Evolutionary conservation across 2,329 filamentous ascomycete genomes (phyloP), one percentile per base, ranked within the genome.

Genomic region (Microcyclospora pomicola): DNA sequence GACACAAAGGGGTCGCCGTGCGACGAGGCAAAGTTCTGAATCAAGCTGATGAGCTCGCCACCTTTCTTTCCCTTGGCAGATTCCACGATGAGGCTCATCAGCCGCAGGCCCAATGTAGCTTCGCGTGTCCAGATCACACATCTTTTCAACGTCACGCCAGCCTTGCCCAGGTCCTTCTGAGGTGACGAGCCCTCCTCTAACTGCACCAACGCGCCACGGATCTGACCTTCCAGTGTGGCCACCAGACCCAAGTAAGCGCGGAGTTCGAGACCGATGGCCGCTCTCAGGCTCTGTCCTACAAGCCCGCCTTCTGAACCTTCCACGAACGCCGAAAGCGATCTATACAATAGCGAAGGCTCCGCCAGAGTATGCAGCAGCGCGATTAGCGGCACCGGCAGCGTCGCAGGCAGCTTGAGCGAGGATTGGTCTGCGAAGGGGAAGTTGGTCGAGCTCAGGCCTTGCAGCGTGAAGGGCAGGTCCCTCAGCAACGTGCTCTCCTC

Each of bases 101-200:
- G 67, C 12, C 91, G 77, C 49, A 98, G 63, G 1, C 87, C 91
- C 80, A 96, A 92, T 1, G 91, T 98, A 6, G 91, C 85, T 59
- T 98, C 92, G 49, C 88, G 76, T 7, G 87, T 96, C 92, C 92
- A 98, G 15, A 98, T 82, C 2, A 98, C 82, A 51, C 88, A 96
- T 56, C 91, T 72, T 59, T 96, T 96, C 36, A 98, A 66, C 0
- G 91, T 98, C 11, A 98, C 88, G 2, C 87, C 86, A 1, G 83
- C 80, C 51, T 87, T 91, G 5, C 84, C 80, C 37, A 92, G 76
- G 2, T 80, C 80, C 19, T 24, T 24, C 19, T 4, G 19, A 24
- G 19, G 7, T 24, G 19, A 24, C 19, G 19, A 24, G 33, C 74
- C 72, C 36, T 81, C 75, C 45, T 83, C 76, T n/a, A 91, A 64